Evolutionary conservation across 257 asterid genomes (phyloP).

Genomic region (Solanum medicagineum): DNA sequence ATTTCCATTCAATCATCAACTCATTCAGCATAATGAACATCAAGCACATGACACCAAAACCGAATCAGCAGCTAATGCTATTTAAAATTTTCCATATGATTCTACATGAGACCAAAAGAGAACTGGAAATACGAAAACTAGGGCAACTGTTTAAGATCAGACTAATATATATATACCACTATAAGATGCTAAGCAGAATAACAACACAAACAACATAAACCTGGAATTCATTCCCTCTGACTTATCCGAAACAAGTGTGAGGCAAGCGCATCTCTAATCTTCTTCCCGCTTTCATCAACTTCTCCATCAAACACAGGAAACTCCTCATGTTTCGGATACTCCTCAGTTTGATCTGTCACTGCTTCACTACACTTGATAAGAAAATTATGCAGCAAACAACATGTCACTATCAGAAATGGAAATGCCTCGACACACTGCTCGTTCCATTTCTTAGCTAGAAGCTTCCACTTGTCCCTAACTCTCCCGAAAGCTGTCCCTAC

Average conservation of each 20-base stretch:
- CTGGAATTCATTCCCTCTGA: conserved; percentile 27
- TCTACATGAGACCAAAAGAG: not conserved
- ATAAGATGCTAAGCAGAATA: not conserved
- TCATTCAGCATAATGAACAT: not conserved
- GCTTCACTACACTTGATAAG: conserved; percentile 83
- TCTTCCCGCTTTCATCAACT: conserved; percentile 48
- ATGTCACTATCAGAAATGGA: conserved; percentile 60
- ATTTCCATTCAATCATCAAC: not conserved
- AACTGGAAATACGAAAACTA: not conserved
- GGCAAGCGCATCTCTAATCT: conserved; percentile 62
- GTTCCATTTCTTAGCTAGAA: conserved; percentile 60
- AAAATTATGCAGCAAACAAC: conserved; percentile 90
- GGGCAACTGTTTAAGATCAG: not conserved
- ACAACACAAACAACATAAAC: not conserved
- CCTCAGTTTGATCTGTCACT: conserved; percentile 29
- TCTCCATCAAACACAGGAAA: conserved; percentile 45
- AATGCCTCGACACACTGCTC: conserved; percentile 63
- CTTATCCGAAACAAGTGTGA: conserved; percentile 54
- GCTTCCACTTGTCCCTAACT: conserved; percentile 66
- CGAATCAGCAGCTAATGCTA: not conserved
- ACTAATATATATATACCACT: not conserved
- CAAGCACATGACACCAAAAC: not conserved
- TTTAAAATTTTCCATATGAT: not conserved
- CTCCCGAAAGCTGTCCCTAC: conserved; percentile 48
- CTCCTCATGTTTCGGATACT: conserved; percentile 13